Percentiles rank a stretch among this genome's conserved stretches.
phyloP scores from a whole-genome alignment of 139 green algal species.

The Ettlia oleoabundans region DNA sequence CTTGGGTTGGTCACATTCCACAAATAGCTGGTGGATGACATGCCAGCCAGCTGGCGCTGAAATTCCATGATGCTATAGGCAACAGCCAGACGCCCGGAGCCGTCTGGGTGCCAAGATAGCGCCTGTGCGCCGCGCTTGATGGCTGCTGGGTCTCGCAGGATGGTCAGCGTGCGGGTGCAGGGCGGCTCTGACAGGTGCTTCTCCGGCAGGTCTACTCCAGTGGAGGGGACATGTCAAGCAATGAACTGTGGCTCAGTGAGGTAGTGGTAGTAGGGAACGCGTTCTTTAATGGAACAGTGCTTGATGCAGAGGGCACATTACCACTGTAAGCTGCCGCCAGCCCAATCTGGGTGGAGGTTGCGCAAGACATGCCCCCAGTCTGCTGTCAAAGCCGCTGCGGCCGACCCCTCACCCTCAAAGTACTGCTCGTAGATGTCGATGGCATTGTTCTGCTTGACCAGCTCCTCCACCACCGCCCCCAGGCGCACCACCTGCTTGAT shows the following conservation, averaged over 20 bases:
- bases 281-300: no score
- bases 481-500: constrained; percentile 80
- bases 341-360: no score
- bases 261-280: no score
- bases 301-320: background rate
- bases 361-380: no score
- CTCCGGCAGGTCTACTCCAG: constrained; percentile 38
- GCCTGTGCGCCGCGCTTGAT: constrained; percentile 71
- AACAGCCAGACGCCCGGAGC: constrained; percentile 65
- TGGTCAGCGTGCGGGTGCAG: constrained; percentile 74
- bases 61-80: constrained; percentile 88
- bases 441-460: constrained; percentile 94
- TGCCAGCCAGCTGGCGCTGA: constrained; percentile 75
- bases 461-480: constrained; percentile 71
- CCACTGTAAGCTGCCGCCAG: no score
- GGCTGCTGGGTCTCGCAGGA: constrained; percentile 81
- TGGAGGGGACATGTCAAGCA: no score
- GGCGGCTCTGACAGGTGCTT: constrained; percentile 31
- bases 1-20: constrained; percentile 93
- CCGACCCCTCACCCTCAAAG: constrained; percentile 61
- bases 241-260: no score
- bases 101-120: constrained; percentile 87
- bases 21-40: constrained; percentile 65
- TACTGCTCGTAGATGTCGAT: constrained; percentile 98
- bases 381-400: no score